Evolutionary conservation across 306 rosid genomes (phyloP), one percentile per base, ranked within the genome.

Genomic region (Sicyos edulis): DNA sequence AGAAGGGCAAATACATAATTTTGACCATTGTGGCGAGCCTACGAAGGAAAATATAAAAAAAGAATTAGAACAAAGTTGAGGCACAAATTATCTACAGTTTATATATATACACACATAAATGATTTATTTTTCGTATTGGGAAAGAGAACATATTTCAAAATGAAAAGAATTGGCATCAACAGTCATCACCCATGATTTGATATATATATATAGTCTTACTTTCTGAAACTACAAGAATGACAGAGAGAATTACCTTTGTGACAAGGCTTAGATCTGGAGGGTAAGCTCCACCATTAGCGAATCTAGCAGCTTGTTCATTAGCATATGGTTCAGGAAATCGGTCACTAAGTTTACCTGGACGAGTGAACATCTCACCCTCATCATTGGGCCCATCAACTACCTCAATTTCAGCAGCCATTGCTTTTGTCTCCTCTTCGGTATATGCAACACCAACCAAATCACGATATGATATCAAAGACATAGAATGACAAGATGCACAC

Each of bases 11-110:
- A 93, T 21, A 88, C 98, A 75, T 90, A 93, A 80, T 85, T 91
- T 85, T 93, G 96, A 70, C 99, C 99, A 71, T 87, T 91, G 81
- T 93, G 99, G 66, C 99, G 97, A 78, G 99, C 99, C 99, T 93
- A 88, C 80, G 79, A 44, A 34, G 54, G 58, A 3, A 53, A 73
- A 74, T 29, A 7, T 19, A 2, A 50, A 47, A 49, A 47, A 49
- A 19, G 52, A 19, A 3, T 71, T 34, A 54, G 63, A 10, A 71
- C 26, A 17, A 10, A 70, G 20, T 42, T 65, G 6, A 65, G 10
- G 17, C 54, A 12, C 55, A 67, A 42, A 66, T 69, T 26, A 58
- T 49, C 45, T 1, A 68, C 72, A 67, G 12, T 12, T 20, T 17
- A 17, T 63, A 19, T 6, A 40, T 40, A 40, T 40, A 40, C 7